A percentile compares a stretch with the other conserved stretches of the same genome.
Conservation (phyloP, 495 filamentous ascomycete species). For the Penicillium alfredii region DNA sequence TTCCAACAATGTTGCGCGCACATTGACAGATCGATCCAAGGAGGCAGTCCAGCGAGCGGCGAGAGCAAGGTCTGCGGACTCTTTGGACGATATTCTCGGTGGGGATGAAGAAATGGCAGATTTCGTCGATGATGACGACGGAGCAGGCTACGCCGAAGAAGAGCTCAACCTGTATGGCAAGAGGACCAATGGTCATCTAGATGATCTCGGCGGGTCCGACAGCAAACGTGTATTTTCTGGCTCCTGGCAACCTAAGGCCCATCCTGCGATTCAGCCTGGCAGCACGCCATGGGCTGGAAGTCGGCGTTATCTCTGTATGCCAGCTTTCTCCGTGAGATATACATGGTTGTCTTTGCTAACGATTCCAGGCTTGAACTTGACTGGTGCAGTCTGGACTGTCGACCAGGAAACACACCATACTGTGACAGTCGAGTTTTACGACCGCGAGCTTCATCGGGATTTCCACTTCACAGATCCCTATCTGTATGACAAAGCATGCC, state of each 20-base stretch:
- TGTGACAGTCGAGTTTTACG: slow-evolving; percentile 96
- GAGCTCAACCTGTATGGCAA: slow-evolving; percentile 56
- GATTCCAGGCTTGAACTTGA: slow-evolving; percentile 65
- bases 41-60: slow-evolving; percentile 37
- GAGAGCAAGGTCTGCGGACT: slow-evolving; percentile 47
- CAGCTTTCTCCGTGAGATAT: not conserved
- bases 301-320: slow-evolving; percentile 76
- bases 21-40: slow-evolving; percentile 51
- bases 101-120: slow-evolving; percentile 55
- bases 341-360: slow-evolving; percentile 19
- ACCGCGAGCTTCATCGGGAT: slow-evolving; percentile 81
- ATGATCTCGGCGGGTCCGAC: slow-evolving; percentile 35
- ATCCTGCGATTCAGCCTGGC: slow-evolving; percentile 84
- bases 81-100: slow-evolving; percentile 53
- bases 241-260: slow-evolving; percentile 60
- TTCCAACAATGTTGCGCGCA: slow-evolving; percentile 55
- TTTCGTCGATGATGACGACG: slow-evolving; percentile 93
- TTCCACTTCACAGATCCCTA: slow-evolving; percentile 96
- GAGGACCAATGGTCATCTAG: slow-evolving; percentile 49
- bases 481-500: slow-evolving; percentile 92
- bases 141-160: slow-evolving; percentile 73
- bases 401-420: slow-evolving; percentile 93
- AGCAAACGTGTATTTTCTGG: slow-evolving; percentile 59
- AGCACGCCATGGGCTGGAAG: slow-evolving; percentile 95
- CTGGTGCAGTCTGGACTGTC: slow-evolving; percentile 94